Evolutionary conservation across 345 rosid genomes (phyloP), one percentile per base, ranked within the genome.

Genomic region (Aquilaria yunnanensis): DNA sequence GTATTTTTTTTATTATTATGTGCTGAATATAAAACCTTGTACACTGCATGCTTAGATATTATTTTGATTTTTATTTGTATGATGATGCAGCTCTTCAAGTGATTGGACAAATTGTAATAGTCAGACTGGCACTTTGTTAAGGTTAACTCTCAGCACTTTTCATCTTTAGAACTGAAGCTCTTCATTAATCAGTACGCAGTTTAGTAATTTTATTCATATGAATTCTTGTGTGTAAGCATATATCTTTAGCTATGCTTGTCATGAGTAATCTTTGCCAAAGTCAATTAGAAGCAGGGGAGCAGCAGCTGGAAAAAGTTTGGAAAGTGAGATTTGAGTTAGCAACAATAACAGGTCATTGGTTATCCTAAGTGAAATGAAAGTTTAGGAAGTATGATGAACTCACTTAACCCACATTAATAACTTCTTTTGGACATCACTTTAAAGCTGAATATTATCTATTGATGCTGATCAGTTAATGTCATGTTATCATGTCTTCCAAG

Each of bases 71-170:
- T 59, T 55, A 4, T 66, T 51, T 11, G 61, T 61, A 69, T 68
- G 60, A 51, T 69, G 64, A 34, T 72, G 76, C 87, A 85, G 98
- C 59, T 74, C 58, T 76, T 75, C 74, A 12, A 51, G 63, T 70
- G 77, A 76, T 60, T 68, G 61, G 56, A 75, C 70, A 72, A 47
- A 70, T 75, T 57, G 63, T 56, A 74, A 72, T 51, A 70, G 74
- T 60, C 67, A 52, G 62, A 72, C 69, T 66, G 76, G 69, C 50
- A 56, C 60, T 65, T 67, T 73, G 30, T 71, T 74, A 67, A 84
- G 93, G 93, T 87, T 69, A 57, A 71, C 58, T 23, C 71, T 62
- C 57, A 8, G 5, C 43, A 37, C 43, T 37, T 9, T 3, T 37
- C 8, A 5, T 37, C 43, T 37, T 5, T 9, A 5, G 43, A 37